phyloP scores from a whole-genome alignment of 306 rosid species.

The Malus fusca region DNA sequence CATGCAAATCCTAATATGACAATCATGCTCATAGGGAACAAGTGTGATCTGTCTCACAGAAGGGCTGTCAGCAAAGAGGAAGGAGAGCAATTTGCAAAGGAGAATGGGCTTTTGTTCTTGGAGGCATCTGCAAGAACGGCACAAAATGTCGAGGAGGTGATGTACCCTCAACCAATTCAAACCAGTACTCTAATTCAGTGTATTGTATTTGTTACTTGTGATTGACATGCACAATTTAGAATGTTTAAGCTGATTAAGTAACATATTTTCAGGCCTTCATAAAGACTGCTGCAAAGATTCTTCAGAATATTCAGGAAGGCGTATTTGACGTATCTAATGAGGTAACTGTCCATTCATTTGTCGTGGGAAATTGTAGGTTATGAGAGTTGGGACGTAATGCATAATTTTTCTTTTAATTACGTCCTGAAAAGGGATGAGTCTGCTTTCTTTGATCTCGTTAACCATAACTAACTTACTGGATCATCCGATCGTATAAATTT shows the following conservation, averaged over 20 bases:
- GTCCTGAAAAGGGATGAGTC: background rate
- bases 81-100: constrained; percentile 94
- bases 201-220: background rate
- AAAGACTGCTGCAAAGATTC: constrained; percentile 82
- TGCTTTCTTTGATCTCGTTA: background rate
- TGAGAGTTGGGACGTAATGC: background rate
- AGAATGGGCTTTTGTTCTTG: constrained; percentile 87
- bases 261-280: constrained; percentile 64
- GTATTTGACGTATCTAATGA: constrained; percentile 89
- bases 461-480: background rate
- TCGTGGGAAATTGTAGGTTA: background rate
- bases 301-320: constrained; percentile 87
- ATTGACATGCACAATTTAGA: background rate
- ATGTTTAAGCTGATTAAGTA: background rate
- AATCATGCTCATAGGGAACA: constrained; percentile 88
- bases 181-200: background rate
- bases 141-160: constrained; percentile 94
- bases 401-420: background rate
- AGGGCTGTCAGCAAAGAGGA: constrained; percentile 96
- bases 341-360: constrained; percentile 35
- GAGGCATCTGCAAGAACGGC: constrained; percentile 98
- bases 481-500: background rate
- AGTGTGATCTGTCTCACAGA: constrained; percentile 82
- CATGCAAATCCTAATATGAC: constrained; percentile 97
- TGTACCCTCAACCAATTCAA: constrained; percentile 4